phyloP scores from a whole-genome alignment of 208 protist species.

The Trypanosoma scelopori region DNA sequence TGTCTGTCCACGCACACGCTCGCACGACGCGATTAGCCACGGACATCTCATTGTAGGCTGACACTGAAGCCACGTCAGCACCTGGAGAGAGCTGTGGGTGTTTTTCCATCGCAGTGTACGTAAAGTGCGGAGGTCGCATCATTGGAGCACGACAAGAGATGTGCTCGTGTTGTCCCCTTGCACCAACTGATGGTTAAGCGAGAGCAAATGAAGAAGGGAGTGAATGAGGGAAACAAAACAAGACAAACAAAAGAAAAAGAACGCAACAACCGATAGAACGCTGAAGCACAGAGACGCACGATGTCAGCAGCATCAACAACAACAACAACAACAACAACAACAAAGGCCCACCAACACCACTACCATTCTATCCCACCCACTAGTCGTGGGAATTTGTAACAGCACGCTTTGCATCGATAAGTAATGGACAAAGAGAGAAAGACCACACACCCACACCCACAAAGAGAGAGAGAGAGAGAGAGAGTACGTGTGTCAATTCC shows the following conservation, averaged over 20 bases:
- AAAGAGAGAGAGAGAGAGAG: too few species aligned
- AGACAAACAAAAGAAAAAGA: constrained; percentile 23
- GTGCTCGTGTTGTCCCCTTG: neutral
- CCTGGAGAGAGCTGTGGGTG: neutral
- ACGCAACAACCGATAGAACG: neutral
- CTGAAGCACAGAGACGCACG: too few species aligned
- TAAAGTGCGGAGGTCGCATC: constrained; percentile 14
- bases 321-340: too few species aligned
- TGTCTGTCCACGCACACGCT: constrained; percentile 67
- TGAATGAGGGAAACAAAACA: constrained; percentile 7
- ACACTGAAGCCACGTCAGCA: neutral
- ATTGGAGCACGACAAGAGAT: constrained; percentile 1
- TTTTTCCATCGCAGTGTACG: neutral
- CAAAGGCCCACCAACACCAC: too few species aligned
- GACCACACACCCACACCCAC: too few species aligned
- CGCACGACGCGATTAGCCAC: constrained; percentile 50
- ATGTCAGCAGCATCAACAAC: too few species aligned
- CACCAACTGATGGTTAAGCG: too few species aligned
- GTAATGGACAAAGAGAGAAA: too few species aligned
- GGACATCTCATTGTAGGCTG: constrained; percentile 26
- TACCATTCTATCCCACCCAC: too few species aligned
- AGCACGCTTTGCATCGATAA: too few species aligned
- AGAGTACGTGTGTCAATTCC: too few species aligned
- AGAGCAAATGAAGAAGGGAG: neutral
- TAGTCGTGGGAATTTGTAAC: too few species aligned